These are phyloP conservation scores for Aurinia saxatilis DNA, from an alignment of 345 rosid species.

Conservation along the genomic window DNA sequence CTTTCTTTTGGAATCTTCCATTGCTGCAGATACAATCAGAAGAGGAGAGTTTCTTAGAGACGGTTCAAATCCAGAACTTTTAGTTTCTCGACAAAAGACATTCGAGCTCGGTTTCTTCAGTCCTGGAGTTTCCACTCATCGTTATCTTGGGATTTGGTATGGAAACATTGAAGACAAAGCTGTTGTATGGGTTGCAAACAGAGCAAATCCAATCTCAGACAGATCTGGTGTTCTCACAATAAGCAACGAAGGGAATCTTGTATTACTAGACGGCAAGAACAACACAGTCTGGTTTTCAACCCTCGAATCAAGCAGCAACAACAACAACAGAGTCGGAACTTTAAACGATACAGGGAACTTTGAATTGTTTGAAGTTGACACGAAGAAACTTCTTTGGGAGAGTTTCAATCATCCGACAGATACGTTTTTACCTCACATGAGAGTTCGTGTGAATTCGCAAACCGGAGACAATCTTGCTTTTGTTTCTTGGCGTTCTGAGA, in stretches of 20 bases:
- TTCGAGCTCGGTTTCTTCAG: slow-evolving; percentile 36
- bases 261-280: slow-evolving; percentile 35
- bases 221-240: slow-evolving; percentile 38
- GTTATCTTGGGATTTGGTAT: slow-evolving; percentile 30
- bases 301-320: slow-evolving; percentile 16
- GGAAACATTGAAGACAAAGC: slow-evolving; percentile 30
- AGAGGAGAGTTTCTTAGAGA: slow-evolving; percentile 23
- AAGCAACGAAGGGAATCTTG: slow-evolving; percentile 45
- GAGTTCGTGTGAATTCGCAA: slow-evolving; percentile 33
- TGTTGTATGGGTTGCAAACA: slow-evolving; percentile 45
- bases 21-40: slow-evolving; percentile 18
- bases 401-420: slow-evolving; percentile 63
- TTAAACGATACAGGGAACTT: slow-evolving; percentile 33
- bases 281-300: slow-evolving; percentile 43
- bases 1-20: slow-evolving; percentile 3
- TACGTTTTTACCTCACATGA: slow-evolving; percentile 55
- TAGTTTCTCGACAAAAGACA: slow-evolving; percentile 17
- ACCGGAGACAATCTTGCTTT: slow-evolving; percentile 40
- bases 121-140: slow-evolving; percentile 9
- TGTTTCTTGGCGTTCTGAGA: slow-evolving; percentile 49
- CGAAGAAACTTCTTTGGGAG: slow-evolving; percentile 38
- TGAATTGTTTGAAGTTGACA: slow-evolving; percentile 19
- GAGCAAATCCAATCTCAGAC: slow-evolving; percentile 41
- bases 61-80: slow-evolving; percentile 9
- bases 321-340: slow-evolving; percentile 25